Conservation (phyloP, 1,284 basidiomycete genomes). For the Ceratobasidium sp. region DNA sequence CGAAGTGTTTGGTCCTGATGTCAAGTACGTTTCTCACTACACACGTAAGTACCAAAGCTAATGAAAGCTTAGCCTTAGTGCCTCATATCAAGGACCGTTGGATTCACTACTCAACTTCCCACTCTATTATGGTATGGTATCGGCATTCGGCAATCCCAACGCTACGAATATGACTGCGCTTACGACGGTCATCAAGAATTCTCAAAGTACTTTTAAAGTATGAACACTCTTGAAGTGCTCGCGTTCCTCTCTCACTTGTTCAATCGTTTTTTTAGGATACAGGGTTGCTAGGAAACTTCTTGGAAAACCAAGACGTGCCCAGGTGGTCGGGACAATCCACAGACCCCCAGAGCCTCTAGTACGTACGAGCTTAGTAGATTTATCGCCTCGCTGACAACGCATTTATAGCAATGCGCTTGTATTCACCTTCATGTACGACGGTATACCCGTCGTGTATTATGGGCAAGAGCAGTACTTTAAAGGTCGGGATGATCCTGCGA, state of each 20-base stretch:
- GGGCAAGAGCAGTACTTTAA: slow-evolving; percentile 69
- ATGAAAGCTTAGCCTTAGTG: slow-evolving; percentile 54
- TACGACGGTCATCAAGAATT: slow-evolving; percentile 66
- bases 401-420: slow-evolving; percentile 62
- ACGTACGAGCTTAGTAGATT: slow-evolving; percentile 57
- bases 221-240: slow-evolving; percentile 56
- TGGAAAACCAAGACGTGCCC: slow-evolving; percentile 87
- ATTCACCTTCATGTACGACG: slow-evolving; percentile 63
- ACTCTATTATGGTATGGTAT: slow-evolving; percentile 74
- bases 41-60: slow-evolving; percentile 49
- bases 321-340: slow-evolving; percentile 77
- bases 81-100: slow-evolving; percentile 67
- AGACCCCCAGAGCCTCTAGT: slow-evolving; percentile 75
- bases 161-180: slow-evolving; percentile 73
- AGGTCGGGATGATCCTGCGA: slow-evolving; percentile 65
- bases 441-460: slow-evolving; percentile 71
- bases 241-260: slow-evolving; percentile 45
- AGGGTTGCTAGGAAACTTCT: slow-evolving; percentile 79
- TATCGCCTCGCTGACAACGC: slow-evolving; percentile 65
- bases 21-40: slow-evolving; percentile 62
- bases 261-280: slow-evolving; percentile 57
- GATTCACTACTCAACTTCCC: slow-evolving; percentile 81
- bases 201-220: slow-evolving; percentile 67
- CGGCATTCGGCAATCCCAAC: slow-evolving; percentile 75
- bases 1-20: slow-evolving; percentile 76